These are phyloP conservation scores for Haplosporangium gracile DNA, from an alignment of 192 early-diverging fungal genomes.

Conservation along the genomic window DNA sequence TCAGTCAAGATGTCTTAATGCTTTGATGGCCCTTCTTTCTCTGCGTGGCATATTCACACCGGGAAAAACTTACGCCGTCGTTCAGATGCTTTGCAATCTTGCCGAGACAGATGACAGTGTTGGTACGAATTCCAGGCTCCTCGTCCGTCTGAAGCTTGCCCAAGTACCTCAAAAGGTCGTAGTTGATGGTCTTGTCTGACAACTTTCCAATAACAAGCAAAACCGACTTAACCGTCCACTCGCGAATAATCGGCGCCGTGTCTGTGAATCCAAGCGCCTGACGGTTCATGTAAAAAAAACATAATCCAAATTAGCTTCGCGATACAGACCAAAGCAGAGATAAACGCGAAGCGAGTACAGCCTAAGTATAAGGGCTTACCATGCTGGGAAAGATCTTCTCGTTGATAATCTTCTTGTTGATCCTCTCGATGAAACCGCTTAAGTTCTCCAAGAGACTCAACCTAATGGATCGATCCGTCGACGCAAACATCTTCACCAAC, in stretches of 20 bases:
- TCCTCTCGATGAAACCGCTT: slow-evolving; percentile 74
- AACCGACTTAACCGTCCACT: slow-evolving; percentile 90
- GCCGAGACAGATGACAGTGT: slow-evolving; percentile 95
- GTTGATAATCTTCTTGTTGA: slow-evolving; percentile 76
- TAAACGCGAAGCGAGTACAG: neutral
- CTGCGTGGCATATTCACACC: neutral
- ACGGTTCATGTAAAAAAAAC: neutral
- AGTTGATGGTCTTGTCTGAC: slow-evolving; percentile 81
- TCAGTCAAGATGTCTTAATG: neutral
- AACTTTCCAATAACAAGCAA: slow-evolving; percentile 74
- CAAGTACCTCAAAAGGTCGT: slow-evolving; percentile 86
- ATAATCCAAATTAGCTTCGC: neutral
- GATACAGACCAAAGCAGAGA: neutral
- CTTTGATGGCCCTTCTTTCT: too few species aligned
- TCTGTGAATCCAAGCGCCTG: slow-evolving; percentile 91
- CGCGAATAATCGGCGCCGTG: slow-evolving; percentile 89
- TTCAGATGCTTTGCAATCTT: slow-evolving; percentile 87
- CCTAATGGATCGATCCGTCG: slow-evolving; percentile 89
- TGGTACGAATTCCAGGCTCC: slow-evolving; percentile 97
- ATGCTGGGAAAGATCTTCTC: slow-evolving; percentile 92
- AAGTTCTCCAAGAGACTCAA: slow-evolving; percentile 89
- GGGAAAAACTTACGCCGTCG: slow-evolving; percentile 67
- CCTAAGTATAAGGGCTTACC: slow-evolving; percentile 48
- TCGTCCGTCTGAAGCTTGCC: slow-evolving; percentile 92
- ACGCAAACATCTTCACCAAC: slow-evolving; percentile 88